Base-by-base conservation (phyloP, 108 stramenopile genomes). In the Cyclotella cryptica region DNA sequence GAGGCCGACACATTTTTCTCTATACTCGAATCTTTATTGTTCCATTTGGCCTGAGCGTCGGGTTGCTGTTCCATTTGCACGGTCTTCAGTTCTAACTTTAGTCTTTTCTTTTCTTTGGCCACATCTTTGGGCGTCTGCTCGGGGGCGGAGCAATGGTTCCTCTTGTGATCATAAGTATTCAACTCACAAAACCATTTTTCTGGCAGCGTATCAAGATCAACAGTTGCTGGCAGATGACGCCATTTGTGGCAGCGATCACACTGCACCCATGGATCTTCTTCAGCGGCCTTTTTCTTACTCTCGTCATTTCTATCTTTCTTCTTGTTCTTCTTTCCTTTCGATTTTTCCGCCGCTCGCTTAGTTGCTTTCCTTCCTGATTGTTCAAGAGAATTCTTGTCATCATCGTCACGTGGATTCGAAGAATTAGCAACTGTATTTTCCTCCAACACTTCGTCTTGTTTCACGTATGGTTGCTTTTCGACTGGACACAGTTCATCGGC, bases 211-310 rank as follows among this genome's bases (percentile, higher is more conserved):
- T 88, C 75, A 26, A 84, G 68, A 69, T 92, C 75, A 27, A 94
- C 82, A 47, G 73, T 52, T 41, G 79, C 74, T 14, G 96, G 93
- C 17, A 97, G 74, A 69, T 90, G 77, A 40, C 96, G 92, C 96
- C 96, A 97, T 63, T 95, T 93, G 24, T 77, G 75, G 75, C 96
- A 97, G 12, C 75, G 75, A 47, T 97, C 96, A 77, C 96, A 97
- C 70, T 93, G 92, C 17, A 93, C 96, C 96, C 96, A 97, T 30
- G 91, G 87, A 44, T 80, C 57, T 65, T 89, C 82, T 66, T 91
- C 74, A 14, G 65, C 77, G 3, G 26, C 22, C 11, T 47, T 47
- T n/a, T 18, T 10, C 17, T 42, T 6, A 45, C 3, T 14, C 22
- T 66, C 65, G 10, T 69, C 77, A 3, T 53, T 54, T 19, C 67